A percentile compares a stretch with the other conserved stretches of the same genome.
Evolutionary conservation across 768 basidiomycete genomes (phyloP).

Genomic region (Leucocoprinus birnbaumii): DNA sequence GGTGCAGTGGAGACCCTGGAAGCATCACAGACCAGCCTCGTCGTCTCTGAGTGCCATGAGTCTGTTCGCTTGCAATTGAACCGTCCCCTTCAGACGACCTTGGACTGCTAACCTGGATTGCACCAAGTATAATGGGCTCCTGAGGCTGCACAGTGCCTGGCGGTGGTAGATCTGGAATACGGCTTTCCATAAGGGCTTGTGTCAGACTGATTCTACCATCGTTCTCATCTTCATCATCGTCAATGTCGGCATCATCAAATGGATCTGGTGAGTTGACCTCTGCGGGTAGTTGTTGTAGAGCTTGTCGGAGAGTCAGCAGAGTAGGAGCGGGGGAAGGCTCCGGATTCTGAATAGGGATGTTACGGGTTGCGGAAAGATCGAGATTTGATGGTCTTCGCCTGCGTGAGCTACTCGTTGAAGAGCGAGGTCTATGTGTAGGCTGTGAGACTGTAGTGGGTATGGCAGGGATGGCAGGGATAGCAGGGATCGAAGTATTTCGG

Average conservation of each 20-base stretch:
- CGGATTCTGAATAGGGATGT: constrained; percentile 31
- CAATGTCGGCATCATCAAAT: constrained; percentile 31
- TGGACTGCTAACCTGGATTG: constrained; percentile 32
- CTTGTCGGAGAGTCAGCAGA: constrained; percentile 62
- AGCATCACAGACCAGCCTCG: constrained; percentile 17
- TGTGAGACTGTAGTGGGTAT: too few relatives aligned
- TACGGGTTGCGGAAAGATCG: constrained; percentile 48
- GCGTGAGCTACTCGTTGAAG: constrained; percentile 28
- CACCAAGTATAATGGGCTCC: constrained; percentile 60
- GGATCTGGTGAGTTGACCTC: constrained; percentile 29
- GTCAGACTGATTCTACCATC: constrained; percentile 70
- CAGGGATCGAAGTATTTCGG: constrained; percentile 18
- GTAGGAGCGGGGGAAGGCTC: constrained; percentile 63
- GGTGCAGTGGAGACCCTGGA: not conserved
- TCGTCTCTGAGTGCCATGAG: constrained; percentile 12
- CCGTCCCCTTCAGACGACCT: constrained; percentile 38
- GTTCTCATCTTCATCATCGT: constrained; percentile 61
- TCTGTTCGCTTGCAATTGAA: constrained; percentile 14
- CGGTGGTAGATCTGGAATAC: constrained; percentile 72
- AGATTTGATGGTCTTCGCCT: constrained; percentile 67
- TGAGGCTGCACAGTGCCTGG: constrained; percentile 63
- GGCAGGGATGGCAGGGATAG: too few relatives aligned
- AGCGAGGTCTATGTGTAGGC: constrained; percentile 27
- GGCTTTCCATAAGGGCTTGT: constrained; percentile 76
- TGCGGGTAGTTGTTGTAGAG: constrained; percentile 49